Evolutionary conservation across 345 rosid genomes (phyloP).

Genomic region (Lepidium didymum): DNA sequence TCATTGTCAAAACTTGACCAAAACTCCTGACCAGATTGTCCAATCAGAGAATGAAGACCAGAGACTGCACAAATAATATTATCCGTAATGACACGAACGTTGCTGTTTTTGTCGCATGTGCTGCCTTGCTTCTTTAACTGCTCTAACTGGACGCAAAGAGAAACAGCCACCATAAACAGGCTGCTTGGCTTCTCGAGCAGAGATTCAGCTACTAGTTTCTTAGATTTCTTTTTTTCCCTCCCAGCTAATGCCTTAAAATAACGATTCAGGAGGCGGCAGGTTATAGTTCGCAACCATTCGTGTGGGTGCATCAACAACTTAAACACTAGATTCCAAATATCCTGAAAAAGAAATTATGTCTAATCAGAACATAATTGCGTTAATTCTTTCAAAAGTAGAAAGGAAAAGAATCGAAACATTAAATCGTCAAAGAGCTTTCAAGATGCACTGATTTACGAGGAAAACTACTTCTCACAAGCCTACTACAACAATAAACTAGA

Average conservation of each 20-base stretch:
- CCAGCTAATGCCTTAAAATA: slow-evolving; percentile 36
- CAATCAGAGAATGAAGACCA: neutral
- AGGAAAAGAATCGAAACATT: neutral
- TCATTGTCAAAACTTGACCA: neutral
- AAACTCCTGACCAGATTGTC: neutral
- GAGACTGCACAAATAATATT: neutral
- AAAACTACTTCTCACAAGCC: neutral
- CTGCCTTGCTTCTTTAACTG: neutral
- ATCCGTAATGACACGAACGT: neutral
- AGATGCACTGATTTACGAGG: neutral
- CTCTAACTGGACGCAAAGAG: neutral
- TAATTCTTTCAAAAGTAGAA: neutral
- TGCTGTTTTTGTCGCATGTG: neutral
- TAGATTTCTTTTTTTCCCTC: neutral
- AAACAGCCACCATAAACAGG: neutral
- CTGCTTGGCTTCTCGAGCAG: neutral
- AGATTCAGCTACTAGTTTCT: neutral
- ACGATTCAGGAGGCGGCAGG: slow-evolving; percentile 55
- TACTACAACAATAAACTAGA: neutral
- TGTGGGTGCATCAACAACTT: slow-evolving; percentile 73
- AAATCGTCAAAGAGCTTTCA: neutral
- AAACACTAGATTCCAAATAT: slow-evolving; percentile 52
- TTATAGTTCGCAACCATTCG: slow-evolving; percentile 48
- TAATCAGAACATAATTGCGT: neutral
- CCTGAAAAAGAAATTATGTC: slow-evolving; percentile 30